A percentile compares a stretch with the other conserved stretches of the same genome.
Conservation (phyloP, 148 eudicot species). For the Amaranthus cruentus region DNA sequence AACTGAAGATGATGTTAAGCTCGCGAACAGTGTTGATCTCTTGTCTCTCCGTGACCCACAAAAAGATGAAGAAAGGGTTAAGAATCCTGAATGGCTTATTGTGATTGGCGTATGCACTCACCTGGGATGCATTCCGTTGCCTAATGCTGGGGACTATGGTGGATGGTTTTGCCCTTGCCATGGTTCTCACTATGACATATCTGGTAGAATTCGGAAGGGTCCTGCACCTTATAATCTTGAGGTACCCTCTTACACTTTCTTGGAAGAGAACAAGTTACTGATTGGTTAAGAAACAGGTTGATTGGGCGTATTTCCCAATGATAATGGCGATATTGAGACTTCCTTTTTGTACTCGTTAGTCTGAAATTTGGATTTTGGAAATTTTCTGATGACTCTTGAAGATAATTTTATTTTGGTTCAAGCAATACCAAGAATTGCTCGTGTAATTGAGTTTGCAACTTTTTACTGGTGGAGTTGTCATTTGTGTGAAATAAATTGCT, state of each 20-base stretch:
- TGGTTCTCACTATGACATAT: slow-evolving; percentile 73
- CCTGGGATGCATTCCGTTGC: slow-evolving; percentile 71
- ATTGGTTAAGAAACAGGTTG: slow-evolving; percentile 34
- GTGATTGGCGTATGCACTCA: slow-evolving; percentile 77
- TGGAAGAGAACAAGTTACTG: slow-evolving; percentile 63
- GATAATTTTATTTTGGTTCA: slow-evolving; percentile 23
- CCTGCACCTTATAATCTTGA: slow-evolving; percentile 71
- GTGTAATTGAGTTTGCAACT: slow-evolving; percentile 27
- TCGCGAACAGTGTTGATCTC: slow-evolving; percentile 59
- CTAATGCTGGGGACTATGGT: slow-evolving; percentile 67
- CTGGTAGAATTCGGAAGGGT: slow-evolving; percentile 72
- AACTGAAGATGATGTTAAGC: slow-evolving; percentile 51
- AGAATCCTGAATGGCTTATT: slow-evolving; percentile 72
- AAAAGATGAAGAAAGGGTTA: slow-evolving; percentile 59
- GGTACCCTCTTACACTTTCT: slow-evolving; percentile 67
- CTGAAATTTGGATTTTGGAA: slow-evolving; percentile 6
- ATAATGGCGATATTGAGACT: slow-evolving; percentile 27
- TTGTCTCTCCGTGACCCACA: slow-evolving; percentile 60
- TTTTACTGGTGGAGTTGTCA: slow-evolving; percentile 14
- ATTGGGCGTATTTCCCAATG: slow-evolving; percentile 4
- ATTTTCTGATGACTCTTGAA: slow-evolving; percentile 9
- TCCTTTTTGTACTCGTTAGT: slow-evolving; percentile 6
- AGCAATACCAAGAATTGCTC: slow-evolving; percentile 21
- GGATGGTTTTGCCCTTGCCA: slow-evolving; percentile 90
- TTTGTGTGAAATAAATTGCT: slow-evolving; percentile 16